Conservation (phyloP, 2,329 filamentous ascomycete genomes). For the Alternaria angustiovoidea region DNA sequence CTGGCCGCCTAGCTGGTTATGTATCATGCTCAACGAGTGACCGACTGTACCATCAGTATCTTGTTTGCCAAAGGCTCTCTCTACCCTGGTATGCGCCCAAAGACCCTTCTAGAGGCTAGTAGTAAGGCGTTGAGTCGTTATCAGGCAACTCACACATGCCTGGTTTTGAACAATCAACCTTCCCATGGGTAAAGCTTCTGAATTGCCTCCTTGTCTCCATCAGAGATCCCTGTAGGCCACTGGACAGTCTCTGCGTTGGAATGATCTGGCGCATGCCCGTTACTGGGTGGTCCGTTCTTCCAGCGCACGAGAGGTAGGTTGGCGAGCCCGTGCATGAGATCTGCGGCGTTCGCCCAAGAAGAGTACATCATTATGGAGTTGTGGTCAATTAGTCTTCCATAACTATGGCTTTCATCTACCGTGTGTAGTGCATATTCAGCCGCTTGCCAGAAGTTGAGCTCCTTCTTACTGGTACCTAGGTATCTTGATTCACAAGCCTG, state of each 20-base stretch:
- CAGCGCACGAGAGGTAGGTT: not conserved
- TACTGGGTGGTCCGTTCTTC: not conserved
- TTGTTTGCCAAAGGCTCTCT: not conserved
- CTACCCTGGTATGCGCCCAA: too few species aligned
- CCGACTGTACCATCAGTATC: not conserved
- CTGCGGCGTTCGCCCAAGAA: not conserved
- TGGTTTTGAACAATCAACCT: not conserved
- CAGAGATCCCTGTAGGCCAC: rapidly evolving
- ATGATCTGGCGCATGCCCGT: not conserved
- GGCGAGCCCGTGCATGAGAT: not conserved
- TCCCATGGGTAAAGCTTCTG: not conserved
- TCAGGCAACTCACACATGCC: not conserved
- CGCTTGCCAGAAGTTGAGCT: too few species aligned
- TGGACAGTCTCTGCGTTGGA: not conserved
- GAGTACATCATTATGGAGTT: not conserved
- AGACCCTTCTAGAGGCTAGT: too few species aligned
- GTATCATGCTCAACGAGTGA: too few species aligned
- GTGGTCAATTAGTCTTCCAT: not conserved
- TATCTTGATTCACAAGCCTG: not conserved
- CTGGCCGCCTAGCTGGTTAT: too few species aligned
- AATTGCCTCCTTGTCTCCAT: not conserved
- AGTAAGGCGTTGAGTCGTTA: too few species aligned
- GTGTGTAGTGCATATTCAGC: too few species aligned
- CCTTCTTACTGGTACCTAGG: too few species aligned
- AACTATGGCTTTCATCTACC: too few species aligned